Evolutionary conservation across 768 basidiomycete species (phyloP).

Genomic region (Tylopilus sp.): DNA sequence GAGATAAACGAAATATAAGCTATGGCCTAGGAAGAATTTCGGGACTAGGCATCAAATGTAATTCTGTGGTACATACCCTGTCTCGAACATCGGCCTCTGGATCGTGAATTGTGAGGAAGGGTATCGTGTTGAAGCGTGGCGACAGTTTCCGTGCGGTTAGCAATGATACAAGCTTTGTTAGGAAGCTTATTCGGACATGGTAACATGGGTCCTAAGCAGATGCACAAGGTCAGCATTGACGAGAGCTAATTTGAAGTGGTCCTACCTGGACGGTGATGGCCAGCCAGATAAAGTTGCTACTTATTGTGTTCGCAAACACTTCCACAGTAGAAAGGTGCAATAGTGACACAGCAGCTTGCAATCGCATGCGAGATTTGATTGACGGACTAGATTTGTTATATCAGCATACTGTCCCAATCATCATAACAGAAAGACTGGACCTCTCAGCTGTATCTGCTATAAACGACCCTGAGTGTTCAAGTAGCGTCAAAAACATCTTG

Average conservation of each 20-base stretch:
- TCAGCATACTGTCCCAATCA: conserved; percentile 6
- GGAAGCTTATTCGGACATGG: conserved; percentile 75
- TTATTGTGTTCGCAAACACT: conserved; percentile 53
- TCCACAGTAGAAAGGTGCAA: conserved; percentile 69
- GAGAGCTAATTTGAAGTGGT: not conserved
- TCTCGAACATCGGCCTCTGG: conserved; percentile 78
- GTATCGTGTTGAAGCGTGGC: conserved; percentile 74
- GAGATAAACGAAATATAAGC: conserved; percentile 53
- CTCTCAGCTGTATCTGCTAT: conserved; percentile 49
- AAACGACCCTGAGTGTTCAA: conserved; percentile 67
- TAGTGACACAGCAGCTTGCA: conserved; percentile 79
- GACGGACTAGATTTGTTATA: conserved; percentile 40
- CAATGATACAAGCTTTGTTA: conserved; percentile 67
- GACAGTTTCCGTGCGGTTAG: conserved; percentile 64
- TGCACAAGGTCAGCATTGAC: conserved; percentile 1
- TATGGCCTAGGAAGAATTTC: conserved; percentile 42
- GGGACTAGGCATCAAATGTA: not conserved
- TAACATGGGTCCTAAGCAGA: conserved; percentile 75
- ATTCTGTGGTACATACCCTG: conserved; percentile 42
- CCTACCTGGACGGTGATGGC: conserved; percentile 76
- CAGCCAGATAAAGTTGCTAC: conserved; percentile 60
- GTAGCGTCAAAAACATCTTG: conserved; percentile 68
- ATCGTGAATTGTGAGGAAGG: conserved; percentile 88
- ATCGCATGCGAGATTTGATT: conserved; percentile 72
- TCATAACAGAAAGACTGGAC: conserved; percentile 35